These are phyloP conservation scores for Ceratobasidium sp. DNA, from an alignment of 1,284 basidiomycete species.

Conservation along the genomic window DNA sequence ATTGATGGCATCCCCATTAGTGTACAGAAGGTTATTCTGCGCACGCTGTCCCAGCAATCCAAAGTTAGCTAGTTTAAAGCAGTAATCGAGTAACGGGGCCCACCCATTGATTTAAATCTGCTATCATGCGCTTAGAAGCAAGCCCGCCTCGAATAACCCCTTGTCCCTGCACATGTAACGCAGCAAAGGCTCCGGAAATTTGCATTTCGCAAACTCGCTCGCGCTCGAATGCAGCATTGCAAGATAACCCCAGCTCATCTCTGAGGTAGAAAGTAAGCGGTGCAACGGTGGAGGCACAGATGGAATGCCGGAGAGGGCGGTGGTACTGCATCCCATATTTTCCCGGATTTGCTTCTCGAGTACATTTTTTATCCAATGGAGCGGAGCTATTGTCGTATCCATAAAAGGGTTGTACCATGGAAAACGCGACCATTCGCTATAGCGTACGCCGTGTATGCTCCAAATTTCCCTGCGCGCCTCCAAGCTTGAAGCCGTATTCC, in stretches of 20 bases:
- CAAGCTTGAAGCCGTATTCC: not conserved
- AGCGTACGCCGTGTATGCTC: not conserved
- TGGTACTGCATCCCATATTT: constrained; percentile 4
- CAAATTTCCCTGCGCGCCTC: not conserved
- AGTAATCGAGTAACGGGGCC: not conserved
- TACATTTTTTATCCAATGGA: too few relatives aligned
- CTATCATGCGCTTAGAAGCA: not conserved
- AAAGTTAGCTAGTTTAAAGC: not conserved
- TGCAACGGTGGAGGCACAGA: not conserved
- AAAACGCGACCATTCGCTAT: not conserved
- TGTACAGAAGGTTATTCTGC: not conserved
- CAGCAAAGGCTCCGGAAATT: constrained; percentile 4
- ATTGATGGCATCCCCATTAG: not conserved
- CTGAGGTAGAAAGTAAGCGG: not conserved
- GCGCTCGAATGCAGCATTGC: not conserved
- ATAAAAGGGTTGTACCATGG: not conserved
- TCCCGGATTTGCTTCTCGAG: constrained; percentile 2
- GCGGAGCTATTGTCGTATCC: not conserved
- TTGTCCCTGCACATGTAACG: not conserved
- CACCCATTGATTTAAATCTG: not conserved
- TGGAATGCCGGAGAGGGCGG: not conserved
- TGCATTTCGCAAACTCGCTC: not conserved
- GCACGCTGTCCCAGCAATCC: not conserved
- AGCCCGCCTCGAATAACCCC: not conserved
- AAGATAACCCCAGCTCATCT: not conserved